These are phyloP conservation scores for Blastomyces emzantsi DNA, from an alignment of 2,329 filamentous ascomycete genomes.

Conservation along the genomic window DNA sequence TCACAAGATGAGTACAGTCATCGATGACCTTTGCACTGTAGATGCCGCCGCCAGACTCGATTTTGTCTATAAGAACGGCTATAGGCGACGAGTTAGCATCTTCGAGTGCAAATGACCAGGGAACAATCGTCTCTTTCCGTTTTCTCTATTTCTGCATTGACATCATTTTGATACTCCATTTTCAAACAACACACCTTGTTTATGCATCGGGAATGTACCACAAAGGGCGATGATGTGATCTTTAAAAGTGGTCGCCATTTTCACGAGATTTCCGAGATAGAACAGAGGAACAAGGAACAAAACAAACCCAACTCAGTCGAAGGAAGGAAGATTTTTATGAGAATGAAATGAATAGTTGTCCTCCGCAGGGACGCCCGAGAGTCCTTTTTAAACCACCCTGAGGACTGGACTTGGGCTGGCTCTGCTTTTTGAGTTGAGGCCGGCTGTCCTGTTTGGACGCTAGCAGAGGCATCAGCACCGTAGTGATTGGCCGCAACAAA, in stretches of 20 bases:
- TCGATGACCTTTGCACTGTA: constrained; percentile 25
- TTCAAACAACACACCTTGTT: constrained; percentile 37
- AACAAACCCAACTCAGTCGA: not conserved
- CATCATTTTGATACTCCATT: not conserved
- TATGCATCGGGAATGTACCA: constrained; percentile 49
- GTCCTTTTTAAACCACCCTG: not conserved
- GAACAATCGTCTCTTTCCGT: not conserved
- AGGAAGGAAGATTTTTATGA: not conserved
- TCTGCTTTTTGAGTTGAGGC: not conserved
- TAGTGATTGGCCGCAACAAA: constrained; percentile 21
- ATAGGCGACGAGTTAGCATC: not conserved
- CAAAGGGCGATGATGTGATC: constrained; percentile 45
- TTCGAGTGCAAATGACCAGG: not conserved
- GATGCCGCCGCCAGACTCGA: constrained; percentile 29
- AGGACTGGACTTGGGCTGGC: not conserved
- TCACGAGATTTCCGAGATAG: constrained; percentile 1
- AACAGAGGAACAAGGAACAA: not conserved
- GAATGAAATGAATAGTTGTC: not conserved
- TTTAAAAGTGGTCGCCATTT: constrained; percentile 25
- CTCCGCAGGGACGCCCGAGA: not conserved
- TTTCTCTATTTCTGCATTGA: not conserved
- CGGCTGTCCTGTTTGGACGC: not conserved
- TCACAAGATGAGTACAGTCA: constrained; percentile 32
- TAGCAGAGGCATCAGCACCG: constrained; percentile 20
- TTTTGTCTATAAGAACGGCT: constrained; percentile 26